Evolutionary conservation across 2,329 filamentous ascomycete species (phyloP).

Genomic region (Ophiostoma triangulosporum): DNA sequence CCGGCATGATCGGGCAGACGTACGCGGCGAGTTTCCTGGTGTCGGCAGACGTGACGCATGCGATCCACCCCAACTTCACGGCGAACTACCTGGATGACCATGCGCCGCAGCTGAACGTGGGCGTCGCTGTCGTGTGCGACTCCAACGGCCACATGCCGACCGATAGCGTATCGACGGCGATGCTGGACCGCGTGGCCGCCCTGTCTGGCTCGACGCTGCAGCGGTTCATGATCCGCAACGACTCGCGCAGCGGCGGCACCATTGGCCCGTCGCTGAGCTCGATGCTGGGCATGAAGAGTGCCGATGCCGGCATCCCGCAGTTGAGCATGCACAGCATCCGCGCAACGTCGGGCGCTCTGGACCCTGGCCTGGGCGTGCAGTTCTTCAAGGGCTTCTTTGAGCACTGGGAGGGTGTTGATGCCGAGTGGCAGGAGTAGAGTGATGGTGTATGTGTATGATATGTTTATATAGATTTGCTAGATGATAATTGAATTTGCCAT

Average conservation of each 20-base stretch:
- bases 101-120: slow-evolving; percentile 76
- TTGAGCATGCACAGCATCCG: slow-evolving; percentile 89
- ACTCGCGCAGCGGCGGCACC: slow-evolving; percentile 77
- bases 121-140: slow-evolving; percentile 67
- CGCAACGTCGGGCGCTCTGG: slow-evolving; percentile 72
- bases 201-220: slow-evolving; percentile 61
- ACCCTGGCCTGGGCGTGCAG: slow-evolving; percentile 78
- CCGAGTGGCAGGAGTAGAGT: slow-evolving; percentile 48
- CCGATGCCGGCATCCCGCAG: slow-evolving; percentile 83
- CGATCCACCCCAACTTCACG: slow-evolving; percentile 88
- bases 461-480: too few species aligned
- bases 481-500: not conserved
- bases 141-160: slow-evolving; percentile 95
- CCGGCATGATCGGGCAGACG: slow-evolving; percentile 60
- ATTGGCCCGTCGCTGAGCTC: slow-evolving; percentile 85
- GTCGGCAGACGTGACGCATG: slow-evolving; percentile 86
- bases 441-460: too few species aligned
- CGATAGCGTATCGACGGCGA: slow-evolving; percentile 69
- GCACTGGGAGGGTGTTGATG: slow-evolving; percentile 71
- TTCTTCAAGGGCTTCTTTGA: slow-evolving; percentile 86
- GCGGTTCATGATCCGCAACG: slow-evolving; percentile 90
- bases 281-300: slow-evolving; percentile 65
- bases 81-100: slow-evolving; percentile 73
- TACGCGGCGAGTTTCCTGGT: slow-evolving; percentile 88
- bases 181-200: slow-evolving; percentile 67